Conservation (phyloP, 371 early-diverging fungal genomes). For the Mortierella sp. region DNA sequence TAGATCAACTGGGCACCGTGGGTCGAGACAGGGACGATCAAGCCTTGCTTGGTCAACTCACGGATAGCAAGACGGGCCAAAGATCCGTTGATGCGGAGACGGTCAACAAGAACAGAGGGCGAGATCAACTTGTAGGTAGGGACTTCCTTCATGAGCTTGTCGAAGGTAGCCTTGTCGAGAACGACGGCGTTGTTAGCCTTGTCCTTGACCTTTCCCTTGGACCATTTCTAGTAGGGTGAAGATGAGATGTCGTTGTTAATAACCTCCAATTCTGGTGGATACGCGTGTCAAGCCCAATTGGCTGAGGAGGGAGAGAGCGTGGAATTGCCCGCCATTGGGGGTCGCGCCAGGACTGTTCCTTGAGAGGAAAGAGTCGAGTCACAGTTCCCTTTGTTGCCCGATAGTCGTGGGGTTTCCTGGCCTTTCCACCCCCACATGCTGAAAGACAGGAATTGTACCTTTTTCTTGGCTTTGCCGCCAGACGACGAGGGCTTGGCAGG, state of each 20-base stretch:
- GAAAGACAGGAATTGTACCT: conserved; percentile 55
- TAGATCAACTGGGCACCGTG: conserved; percentile 96
- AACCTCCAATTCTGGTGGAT: too few relatives aligned
- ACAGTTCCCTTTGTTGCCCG: too few relatives aligned
- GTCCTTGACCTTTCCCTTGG: conserved; percentile 66
- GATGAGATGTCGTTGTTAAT: too few relatives aligned
- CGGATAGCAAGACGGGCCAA: conserved; percentile 95
- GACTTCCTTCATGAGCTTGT: conserved; percentile 91
- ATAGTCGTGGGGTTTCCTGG: too few relatives aligned
- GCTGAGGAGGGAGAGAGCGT: too few relatives aligned
- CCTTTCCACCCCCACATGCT: not conserved
- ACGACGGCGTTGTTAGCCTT: conserved; percentile 66
- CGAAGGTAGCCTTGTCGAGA: conserved; percentile 63
- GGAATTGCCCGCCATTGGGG: too few relatives aligned
- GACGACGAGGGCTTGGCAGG: conserved; percentile 77
- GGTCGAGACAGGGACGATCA: conserved; percentile 89
- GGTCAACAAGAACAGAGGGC: conserved; percentile 97
- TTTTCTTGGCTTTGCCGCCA: conserved; percentile 92
- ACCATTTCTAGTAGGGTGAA: conserved; percentile 62
- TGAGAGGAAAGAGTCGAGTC: too few relatives aligned
- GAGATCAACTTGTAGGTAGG: conserved; percentile 99
- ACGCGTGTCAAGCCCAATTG: too few relatives aligned
- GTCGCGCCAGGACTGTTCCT: too few relatives aligned
- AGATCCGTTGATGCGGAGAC: conserved; percentile 97
- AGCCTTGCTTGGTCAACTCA: conserved; percentile 91